Evolutionary conservation across 2,329 filamentous ascomycete species (phyloP), one percentile per base, ranked within the genome.

Genomic region (Paecilomyces niveus): DNA sequence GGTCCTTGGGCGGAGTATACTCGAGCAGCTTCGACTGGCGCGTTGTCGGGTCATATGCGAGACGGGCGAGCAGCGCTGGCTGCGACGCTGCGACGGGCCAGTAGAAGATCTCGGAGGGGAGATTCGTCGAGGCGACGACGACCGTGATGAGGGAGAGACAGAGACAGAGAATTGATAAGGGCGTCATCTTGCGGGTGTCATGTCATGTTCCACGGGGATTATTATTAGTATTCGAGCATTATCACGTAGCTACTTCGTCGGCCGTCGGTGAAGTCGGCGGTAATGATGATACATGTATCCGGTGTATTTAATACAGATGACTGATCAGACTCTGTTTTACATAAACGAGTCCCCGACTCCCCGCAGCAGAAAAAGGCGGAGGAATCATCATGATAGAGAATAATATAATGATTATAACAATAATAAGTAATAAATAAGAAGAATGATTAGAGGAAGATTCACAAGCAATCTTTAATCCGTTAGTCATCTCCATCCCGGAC

Each of bases 1-100:
- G 62, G 29, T 7, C 53, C 61, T 29, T 29, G 7, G 76, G 74
- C 32, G 74, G 73, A 3, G 71, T 69, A 64, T 76, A 78, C 18
- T 74, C 72, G 10, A 72, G 60, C 10, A 78, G 63, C 29, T 70
- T 65, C 49, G 74, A 68, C 24, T 70, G 68, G 45, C 72, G 64
- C 6, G 73, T 71, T 13, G 64, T 58, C 5, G 74, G 71, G 58
- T 78, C 72, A 60, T 78, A 78, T 54, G 72, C 70, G 59, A 79
- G 64, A 58, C 70, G 73, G 24, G 74, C 76, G 50, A 79, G 70
- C 26, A 68, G 56, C 24, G 70, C 69, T 11, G 74, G 73, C 53
- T 73, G 63, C 18, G 70, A 35, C 15, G 68, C 61, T 32, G 65
- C 59, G 26, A 75, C 53, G 18, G 73, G 72, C 71, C 74, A 75